Evolutionary conservation across 768 basidiomycete species (phyloP).

Genomic region (Collybiopsis confluens): DNA sequence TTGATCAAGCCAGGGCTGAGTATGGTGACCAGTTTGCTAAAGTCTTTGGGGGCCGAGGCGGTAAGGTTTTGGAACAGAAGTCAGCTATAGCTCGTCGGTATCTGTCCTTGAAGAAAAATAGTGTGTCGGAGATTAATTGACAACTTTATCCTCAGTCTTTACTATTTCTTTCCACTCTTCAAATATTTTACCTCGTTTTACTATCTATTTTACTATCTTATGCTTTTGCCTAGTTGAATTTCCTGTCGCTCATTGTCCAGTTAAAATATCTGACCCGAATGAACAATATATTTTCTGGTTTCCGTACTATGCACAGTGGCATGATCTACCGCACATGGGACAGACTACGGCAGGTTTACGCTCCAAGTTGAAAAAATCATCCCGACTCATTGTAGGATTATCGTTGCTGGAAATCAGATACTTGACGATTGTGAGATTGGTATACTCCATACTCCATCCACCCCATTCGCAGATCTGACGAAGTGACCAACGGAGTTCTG

Average conservation of each 20-base stretch:
- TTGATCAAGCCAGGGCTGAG: neutral
- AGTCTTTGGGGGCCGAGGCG: neutral
- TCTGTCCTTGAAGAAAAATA: no score
- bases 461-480: conserved; percentile 26
- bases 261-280: no score
- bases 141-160: no score
- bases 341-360: conserved; percentile 12
- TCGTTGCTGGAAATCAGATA: conserved; percentile 22
- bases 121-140: no score
- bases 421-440: conserved; percentile 21
- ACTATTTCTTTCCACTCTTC: no score
- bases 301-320: no score
- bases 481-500: conserved; percentile 21
- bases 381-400: conserved; percentile 8
- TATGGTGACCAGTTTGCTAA: neutral
- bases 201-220: no score
- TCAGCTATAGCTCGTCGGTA: neutral
- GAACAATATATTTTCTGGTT: no score
- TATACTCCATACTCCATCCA: conserved; percentile 24
- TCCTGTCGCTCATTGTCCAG: no score
- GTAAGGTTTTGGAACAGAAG: neutral
- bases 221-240: no score
- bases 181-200: no score
- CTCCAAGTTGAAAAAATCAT: conserved; percentile 21
- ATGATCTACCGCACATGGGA: conserved; percentile 14